Base-by-base conservation (phyloP, 805 yeast species). In the Jamesozyma rosinii region DNA sequence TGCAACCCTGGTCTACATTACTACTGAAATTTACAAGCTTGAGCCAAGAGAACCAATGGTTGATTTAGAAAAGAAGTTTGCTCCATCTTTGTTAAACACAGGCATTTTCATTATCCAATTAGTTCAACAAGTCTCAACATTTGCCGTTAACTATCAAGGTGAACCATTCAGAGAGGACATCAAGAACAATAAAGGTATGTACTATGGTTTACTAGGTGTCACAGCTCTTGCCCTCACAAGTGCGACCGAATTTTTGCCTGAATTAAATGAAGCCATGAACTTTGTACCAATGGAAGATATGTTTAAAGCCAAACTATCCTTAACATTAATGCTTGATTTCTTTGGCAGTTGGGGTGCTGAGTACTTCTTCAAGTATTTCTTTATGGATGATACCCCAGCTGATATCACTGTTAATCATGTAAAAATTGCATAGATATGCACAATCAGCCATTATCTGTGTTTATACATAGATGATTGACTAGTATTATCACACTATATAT, bases 81-180 rank as follows among this genome's bases (percentile, higher is more conserved):
- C 70, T 42, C 98, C 98, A 37, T 87, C 97, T 3, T 72, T 92
- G 59, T 76, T 92, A 62, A 92, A 92, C 69, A 90, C 97, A 33
- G 97, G 96, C 57, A 89, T 92, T 72, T 92, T 89, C 68, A 74
- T 92, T 62, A 75, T 92, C 44, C 97, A 89, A 65, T 74, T 92
- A 57, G 90, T 95, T 17, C 97, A 92, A 70, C 96, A 92, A 66
- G 95, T 92, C 42, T 86, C 97, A 14, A 92, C 98, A 0, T 92
- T 89, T 71, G 96, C 96, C 18, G 96, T 92, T 45, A 92, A 92
- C 68, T 92, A 92, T 66, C 95, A 87, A 69, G 98, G 98, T 43
- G 80, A 83, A 53, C 98, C 98, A 44, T 92, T 92, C 71, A 82
- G 95, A 64, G 95, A 92, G 68, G 78, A 86, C 44, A 83, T 92